Conservation (phyloP, 2,329 filamentous ascomycete genomes). For the Fusarium proliferatum region DNA sequence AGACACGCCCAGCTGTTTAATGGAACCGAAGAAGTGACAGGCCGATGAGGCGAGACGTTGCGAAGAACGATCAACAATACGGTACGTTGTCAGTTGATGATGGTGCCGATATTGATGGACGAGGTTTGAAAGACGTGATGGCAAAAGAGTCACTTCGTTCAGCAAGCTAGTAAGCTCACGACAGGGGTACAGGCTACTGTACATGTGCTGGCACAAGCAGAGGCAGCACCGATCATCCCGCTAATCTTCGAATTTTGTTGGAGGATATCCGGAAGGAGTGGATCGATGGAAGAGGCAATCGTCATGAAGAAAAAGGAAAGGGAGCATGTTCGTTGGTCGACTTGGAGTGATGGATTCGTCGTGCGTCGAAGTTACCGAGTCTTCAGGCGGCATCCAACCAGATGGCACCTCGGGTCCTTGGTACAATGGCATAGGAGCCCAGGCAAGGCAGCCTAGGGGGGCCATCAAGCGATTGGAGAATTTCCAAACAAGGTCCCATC, state of each 20-base stretch:
- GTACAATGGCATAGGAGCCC: background rate
- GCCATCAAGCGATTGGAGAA: background rate
- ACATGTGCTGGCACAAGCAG: background rate
- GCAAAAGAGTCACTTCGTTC: background rate
- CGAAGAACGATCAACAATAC: background rate
- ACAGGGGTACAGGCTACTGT: conserved; percentile 15
- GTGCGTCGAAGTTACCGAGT: background rate
- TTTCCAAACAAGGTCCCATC: background rate
- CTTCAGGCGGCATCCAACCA: background rate
- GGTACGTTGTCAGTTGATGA: background rate
- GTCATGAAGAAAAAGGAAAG: background rate
- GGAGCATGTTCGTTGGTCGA: background rate
- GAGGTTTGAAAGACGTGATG: background rate
- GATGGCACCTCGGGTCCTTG: background rate
- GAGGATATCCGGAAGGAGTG: background rate
- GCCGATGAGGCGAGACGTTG: background rate
- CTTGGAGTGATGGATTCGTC: background rate
- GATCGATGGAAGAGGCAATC: background rate
- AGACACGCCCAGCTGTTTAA: background rate
- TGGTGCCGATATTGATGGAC: background rate
- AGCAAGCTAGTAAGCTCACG: background rate
- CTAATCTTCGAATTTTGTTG: background rate
- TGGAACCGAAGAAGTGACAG: background rate
- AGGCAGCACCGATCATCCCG: background rate
- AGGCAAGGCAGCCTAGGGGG: background rate